Evolutionary conservation across 2,329 filamentous ascomycete species (phyloP), one percentile per base, ranked within the genome.

Genomic region (Penicillium sp.): DNA sequence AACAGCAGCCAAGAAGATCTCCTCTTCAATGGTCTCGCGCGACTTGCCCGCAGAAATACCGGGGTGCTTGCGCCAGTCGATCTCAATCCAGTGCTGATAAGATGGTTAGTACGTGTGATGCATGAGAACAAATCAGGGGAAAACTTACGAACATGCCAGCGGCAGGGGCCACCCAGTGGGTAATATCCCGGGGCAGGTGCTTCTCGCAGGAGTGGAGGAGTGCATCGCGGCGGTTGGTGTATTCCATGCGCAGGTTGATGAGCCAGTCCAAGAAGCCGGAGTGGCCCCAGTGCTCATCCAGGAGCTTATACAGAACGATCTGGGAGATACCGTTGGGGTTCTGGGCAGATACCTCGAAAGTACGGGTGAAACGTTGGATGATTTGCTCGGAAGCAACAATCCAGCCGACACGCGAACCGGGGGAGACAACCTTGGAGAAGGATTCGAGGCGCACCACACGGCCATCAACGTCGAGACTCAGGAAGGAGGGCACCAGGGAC

Each of bases 261-360:
- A 98, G 70, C 93, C 93, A 98, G 58, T 84, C 77, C 16, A 98
- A 68, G 60, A 94, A 98, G 2, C 90, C 90, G 28, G 80, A 76
- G 59, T 98, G 93, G 16, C 91, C 93, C 93, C 93, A 98, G 34
- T 83, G 81, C 66, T 95, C 88, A 51, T 98, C 93, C 2, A 98
- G 75, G 15, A 98, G 74, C 69, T 94, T 94, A 72, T 86, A 90
- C 39, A 97, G 70, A 7, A 91, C 74, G 15, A 93, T 73, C 69
- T 97, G 91, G 0, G 86, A 82, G 57, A 95, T 79, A 29, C 93
- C 93, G 41, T 80, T 83, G 0, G 93, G 89, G 13, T 87, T 88
- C 62, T 98, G 93, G 31, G 83, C 88, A 26, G 82, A 84, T 15
- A 84, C 80, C 67, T 98, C 93, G 50, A 83, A 83, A 66, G 94